These are phyloP conservation scores for Byssothecium circinans DNA, from an alignment of 2,329 filamentous ascomycete genomes.

Conservation along the genomic window DNA sequence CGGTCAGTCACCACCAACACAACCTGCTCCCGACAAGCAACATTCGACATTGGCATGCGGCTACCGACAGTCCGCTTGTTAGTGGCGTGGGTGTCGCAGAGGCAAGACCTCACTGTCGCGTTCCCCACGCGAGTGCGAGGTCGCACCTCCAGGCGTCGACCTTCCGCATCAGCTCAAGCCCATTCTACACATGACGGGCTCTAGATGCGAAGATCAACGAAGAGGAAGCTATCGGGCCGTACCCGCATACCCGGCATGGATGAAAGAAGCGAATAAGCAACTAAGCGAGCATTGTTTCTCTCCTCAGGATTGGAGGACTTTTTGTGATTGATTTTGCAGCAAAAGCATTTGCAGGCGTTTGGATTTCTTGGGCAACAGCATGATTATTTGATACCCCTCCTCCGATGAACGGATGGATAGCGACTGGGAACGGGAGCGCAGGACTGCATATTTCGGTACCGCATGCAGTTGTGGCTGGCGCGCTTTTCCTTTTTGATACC, in stretches of 20 bases:
- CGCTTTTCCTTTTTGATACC: constrained; percentile 38
- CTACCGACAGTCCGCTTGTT: constrained; percentile 5
- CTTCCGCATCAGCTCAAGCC: neutral
- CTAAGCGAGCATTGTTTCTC: neutral
- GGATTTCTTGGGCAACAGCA: neutral
- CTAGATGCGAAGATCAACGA: constrained; percentile 9
- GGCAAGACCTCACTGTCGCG: neutral
- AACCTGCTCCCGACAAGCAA: neutral
- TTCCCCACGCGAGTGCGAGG: constrained; percentile 5
- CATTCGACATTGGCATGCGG: neutral
- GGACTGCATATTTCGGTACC: constrained; percentile 27
- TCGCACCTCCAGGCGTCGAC: constrained; percentile 1
- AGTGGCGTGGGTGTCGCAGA: neutral
- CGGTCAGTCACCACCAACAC: neutral
- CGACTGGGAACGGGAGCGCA: constrained; percentile 19
- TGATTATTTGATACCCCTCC: constrained; percentile 22
- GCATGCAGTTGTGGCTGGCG: constrained; percentile 30
- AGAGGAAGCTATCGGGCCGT: constrained; percentile 1
- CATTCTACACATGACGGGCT: constrained; percentile 1
- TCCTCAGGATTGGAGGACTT: constrained; percentile 5
- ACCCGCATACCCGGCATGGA: neutral
- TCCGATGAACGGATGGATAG: constrained; percentile 13
- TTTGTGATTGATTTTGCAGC: constrained; percentile 7
- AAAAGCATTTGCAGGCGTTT: constrained; percentile 14
- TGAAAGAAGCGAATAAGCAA: constrained; percentile 1